These are phyloP conservation scores for Pontederia paniculata DNA, from an alignment of 176 grass and related monocot species.

Conservation along the genomic window DNA sequence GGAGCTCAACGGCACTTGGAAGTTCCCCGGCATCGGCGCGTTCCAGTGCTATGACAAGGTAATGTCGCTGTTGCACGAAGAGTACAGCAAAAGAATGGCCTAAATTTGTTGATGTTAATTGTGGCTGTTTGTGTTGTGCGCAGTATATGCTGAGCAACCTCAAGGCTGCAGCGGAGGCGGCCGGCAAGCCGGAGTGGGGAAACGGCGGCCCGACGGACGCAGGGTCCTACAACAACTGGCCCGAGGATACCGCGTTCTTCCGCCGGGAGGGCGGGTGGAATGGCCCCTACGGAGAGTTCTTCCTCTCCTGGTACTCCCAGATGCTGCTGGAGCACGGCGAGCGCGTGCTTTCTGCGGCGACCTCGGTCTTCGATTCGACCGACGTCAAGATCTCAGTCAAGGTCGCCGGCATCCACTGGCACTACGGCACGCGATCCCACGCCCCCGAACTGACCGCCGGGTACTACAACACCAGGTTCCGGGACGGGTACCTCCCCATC, in stretches of 20 bases:
- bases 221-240: constrained; percentile 56
- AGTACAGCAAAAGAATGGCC: no score
- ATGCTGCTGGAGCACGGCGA: constrained; percentile 57
- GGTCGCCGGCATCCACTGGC: constrained; percentile 78
- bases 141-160: constrained; percentile 53
- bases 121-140: no score
- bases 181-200: constrained; percentile 53
- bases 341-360: constrained; percentile 33
- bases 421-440: constrained; percentile 56
- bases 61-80: not conserved
- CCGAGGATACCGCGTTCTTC: constrained; percentile 61
- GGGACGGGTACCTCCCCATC: constrained; percentile 50
- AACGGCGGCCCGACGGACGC: constrained; percentile 32
- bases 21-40: constrained; percentile 60
- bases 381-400: constrained; percentile 40
- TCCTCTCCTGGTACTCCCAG: constrained; percentile 66
- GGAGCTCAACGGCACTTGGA: constrained; percentile 53
- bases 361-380: constrained; percentile 20
- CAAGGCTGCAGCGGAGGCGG: constrained; percentile 34
- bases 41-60: constrained; percentile 84
- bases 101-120: no score
- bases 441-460: constrained; percentile 55
- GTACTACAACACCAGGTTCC: constrained; percentile 52
- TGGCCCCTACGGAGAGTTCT: constrained; percentile 55
- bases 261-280: constrained; percentile 42